These are phyloP conservation scores for Exophiala xenobiotica DNA, from an alignment of 2,329 filamentous ascomycete genomes.

Conservation along the genomic window DNA sequence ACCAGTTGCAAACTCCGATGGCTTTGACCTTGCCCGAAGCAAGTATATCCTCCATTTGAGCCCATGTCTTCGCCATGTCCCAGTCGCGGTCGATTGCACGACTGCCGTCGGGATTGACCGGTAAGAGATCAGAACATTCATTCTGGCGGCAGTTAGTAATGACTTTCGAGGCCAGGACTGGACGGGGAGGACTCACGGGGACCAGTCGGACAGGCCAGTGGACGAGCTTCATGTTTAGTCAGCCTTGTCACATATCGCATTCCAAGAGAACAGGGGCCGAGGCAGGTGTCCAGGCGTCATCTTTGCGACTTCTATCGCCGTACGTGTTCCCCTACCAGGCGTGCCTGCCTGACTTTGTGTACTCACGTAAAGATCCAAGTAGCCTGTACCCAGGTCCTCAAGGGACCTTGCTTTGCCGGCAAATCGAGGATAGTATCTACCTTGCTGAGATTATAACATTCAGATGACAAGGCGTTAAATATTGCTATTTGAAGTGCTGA, in stretches of 20 bases:
- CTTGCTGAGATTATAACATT: too few relatives aligned
- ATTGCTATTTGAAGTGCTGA: neutral
- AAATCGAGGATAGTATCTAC: too few relatives aligned
- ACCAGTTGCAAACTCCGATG: conserved; percentile 85
- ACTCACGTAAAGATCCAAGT: conserved; percentile 65
- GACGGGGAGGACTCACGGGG: conserved; percentile 9
- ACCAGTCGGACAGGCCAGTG: conserved; percentile 38
- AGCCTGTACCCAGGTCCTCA: conserved; percentile 61
- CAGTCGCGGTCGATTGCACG: conserved; percentile 12
- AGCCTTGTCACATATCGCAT: neutral
- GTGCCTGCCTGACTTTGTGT: neutral
- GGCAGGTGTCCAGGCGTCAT: neutral
- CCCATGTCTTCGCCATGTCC: conserved; percentile 50
- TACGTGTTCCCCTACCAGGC: conserved; percentile 41
- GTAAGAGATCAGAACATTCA: conserved; percentile 24
- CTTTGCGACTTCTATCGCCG: conserved; percentile 31
- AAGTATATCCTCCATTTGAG: conserved; percentile 47
- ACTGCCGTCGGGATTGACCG: conserved; percentile 8
- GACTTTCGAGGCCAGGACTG: conserved; percentile 28
- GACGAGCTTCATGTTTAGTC: conserved; percentile 34
- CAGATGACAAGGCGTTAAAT: neutral
- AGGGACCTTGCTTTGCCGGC: too few relatives aligned
- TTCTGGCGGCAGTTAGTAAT: conserved; percentile 16
- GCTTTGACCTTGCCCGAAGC: conserved; percentile 64
- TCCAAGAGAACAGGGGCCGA: conserved; percentile 48